These are phyloP conservation scores for Kwoniella botswanensis DNA, from an alignment of 768 basidiomycete genomes.

Conservation along the genomic window DNA sequence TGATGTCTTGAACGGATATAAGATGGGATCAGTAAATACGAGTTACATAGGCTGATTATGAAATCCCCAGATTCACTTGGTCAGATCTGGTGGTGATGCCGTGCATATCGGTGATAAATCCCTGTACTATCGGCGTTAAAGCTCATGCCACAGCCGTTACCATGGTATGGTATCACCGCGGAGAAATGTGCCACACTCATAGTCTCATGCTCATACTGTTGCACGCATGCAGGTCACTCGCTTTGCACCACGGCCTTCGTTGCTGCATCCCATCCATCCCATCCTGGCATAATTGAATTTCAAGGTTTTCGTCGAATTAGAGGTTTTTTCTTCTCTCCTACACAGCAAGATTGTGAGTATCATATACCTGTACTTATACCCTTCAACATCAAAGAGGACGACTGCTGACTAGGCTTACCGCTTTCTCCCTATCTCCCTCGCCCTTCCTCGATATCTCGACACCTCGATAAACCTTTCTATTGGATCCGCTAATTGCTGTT, in stretches of 20 bases:
- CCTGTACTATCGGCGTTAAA: constrained; percentile 20
- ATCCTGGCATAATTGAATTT: constrained; percentile 1
- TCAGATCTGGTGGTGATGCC: too few relatives aligned
- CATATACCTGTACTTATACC: background rate
- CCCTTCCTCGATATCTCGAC: constrained; percentile 2
- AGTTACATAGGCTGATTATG: too few relatives aligned
- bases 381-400: background rate
- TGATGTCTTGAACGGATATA: background rate
- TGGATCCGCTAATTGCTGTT: too few relatives aligned
- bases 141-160: background rate
- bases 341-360: constrained; percentile 36
- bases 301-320: constrained; percentile 1
- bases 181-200: constrained; percentile 13
- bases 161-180: constrained; percentile 7
- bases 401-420: constrained; percentile 12
- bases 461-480: background rate
- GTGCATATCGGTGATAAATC: constrained; percentile 18
- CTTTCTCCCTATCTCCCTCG: background rate
- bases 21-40: background rate
- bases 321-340: constrained; percentile 5
- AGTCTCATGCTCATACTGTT: background rate
- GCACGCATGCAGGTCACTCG: background rate
- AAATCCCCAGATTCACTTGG: too few relatives aligned
- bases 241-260: background rate
- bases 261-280: background rate